A percentile compares a stretch with the other conserved stretches of the same genome.
phyloP scores from a whole-genome alignment of 2,329 filamentous ascomycete genomes.

The Helotiales sp. region DNA sequence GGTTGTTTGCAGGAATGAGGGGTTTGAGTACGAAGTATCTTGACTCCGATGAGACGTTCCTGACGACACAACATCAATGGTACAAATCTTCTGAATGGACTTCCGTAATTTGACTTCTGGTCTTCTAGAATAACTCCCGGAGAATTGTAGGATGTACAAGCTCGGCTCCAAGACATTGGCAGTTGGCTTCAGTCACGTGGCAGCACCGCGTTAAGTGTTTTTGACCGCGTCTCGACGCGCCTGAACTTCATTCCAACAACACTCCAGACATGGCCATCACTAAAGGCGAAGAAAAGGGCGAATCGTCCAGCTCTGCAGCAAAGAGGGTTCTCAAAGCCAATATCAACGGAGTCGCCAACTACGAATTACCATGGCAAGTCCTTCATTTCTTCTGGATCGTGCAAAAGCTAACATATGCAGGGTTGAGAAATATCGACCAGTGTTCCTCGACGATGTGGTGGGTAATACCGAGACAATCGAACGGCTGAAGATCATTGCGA shows the following conservation, averaged over 20 bases:
- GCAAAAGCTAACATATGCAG: conserved; percentile 51
- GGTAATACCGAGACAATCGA: conserved; percentile 98
- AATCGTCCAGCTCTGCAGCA: conserved; percentile 62
- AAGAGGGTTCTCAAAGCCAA: conserved; percentile 60
- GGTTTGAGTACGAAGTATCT: too few relatives aligned
- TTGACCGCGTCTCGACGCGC: conserved; percentile 35
- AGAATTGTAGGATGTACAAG: neutral
- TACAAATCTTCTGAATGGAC: too few relatives aligned
- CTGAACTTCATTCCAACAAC: conserved; percentile 10
- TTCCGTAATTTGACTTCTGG: too few relatives aligned
- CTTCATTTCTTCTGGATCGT: neutral
- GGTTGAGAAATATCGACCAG: conserved; percentile 97
- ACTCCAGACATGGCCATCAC: conserved; percentile 35
- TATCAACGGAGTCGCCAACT: conserved; percentile 59
- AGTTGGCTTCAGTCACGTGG: conserved; percentile 12
- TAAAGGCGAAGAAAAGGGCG: conserved; percentile 52
- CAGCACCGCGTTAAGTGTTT: conserved; percentile 30
- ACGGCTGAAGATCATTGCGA: conserved; percentile 95
- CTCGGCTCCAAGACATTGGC: neutral
- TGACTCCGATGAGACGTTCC: too few relatives aligned
- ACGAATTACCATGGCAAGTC: conserved; percentile 80
- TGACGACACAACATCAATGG: too few relatives aligned
- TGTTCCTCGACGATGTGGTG: conserved; percentile 95
- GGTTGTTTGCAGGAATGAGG: too few relatives aligned
- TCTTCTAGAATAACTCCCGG: too few relatives aligned